These are phyloP conservation scores for Tubosaeta sp. DNA, from an alignment of 768 basidiomycete genomes.

Conservation along the genomic window DNA sequence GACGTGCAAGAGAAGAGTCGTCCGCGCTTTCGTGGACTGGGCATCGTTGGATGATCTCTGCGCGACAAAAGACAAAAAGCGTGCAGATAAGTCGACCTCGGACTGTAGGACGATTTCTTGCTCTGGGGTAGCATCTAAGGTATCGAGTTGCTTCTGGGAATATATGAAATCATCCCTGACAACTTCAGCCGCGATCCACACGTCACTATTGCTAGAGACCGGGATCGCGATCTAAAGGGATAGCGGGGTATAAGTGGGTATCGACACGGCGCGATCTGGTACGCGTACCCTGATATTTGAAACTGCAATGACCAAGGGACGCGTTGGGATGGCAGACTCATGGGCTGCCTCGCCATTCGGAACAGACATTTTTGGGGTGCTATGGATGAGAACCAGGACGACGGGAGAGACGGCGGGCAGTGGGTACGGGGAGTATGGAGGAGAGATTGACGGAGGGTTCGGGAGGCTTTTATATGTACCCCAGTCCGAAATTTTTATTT, in stretches of 20 bases:
- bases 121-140: constrained; percentile 49
- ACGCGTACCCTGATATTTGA: constrained; percentile 33
- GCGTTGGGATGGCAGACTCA: constrained; percentile 31
- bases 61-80: constrained; percentile 77
- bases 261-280: constrained; percentile 3
- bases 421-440: not conserved
- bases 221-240: constrained; percentile 71
- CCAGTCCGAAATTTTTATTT: constrained; percentile 32
- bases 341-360: constrained; percentile 28
- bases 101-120: constrained; percentile 57
- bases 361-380: constrained; percentile 29
- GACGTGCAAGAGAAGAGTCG: constrained; percentile 66
- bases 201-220: constrained; percentile 71
- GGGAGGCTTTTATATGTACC: constrained; percentile 21
- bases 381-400: constrained; percentile 4
- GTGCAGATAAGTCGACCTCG: constrained; percentile 72
- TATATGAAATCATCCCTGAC: constrained; percentile 85
- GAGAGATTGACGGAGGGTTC: constrained; percentile 3
- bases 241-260: constrained; percentile 1
- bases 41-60: constrained; percentile 54
- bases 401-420: constrained; percentile 1
- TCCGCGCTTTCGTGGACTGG: constrained; percentile 49
- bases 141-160: constrained; percentile 53
- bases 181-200: constrained; percentile 92
- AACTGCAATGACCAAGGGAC: constrained; percentile 33